A percentile compares a stretch with the other conserved stretches of the same genome.
Conservation (phyloP, 2,329 filamentous ascomycete species). For the Apiospora pterosperma region DNA sequence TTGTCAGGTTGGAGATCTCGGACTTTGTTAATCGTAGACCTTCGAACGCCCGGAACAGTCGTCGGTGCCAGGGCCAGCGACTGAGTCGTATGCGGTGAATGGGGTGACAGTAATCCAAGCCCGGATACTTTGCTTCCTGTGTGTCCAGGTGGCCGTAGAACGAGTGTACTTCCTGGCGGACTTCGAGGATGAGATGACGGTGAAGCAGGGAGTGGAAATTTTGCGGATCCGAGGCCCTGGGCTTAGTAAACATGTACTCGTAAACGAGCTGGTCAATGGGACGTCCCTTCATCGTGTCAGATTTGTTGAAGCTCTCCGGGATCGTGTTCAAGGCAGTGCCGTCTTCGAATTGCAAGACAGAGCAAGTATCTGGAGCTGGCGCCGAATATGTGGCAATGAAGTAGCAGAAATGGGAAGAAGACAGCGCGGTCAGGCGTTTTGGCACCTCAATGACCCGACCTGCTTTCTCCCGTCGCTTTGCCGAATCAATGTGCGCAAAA, state of each 20-base stretch:
- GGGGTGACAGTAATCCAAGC: constrained; percentile 71
- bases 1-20: constrained; percentile 70
- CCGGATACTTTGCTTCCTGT: constrained; percentile 77
- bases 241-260: constrained; percentile 68
- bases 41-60: constrained; percentile 75
- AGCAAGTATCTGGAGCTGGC: not conserved
- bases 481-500: not conserved
- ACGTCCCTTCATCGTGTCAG: constrained; percentile 64
- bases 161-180: constrained; percentile 72
- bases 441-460: not conserved
- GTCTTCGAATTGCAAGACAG: not conserved
- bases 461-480: not conserved
- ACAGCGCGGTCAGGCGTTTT: not conserved
- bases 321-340: not conserved
- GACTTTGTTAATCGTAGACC: constrained; percentile 61
- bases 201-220: constrained; percentile 69
- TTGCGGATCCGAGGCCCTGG: constrained; percentile 63
- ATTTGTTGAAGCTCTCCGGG: not conserved
- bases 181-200: constrained; percentile 70
- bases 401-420: not conserved
- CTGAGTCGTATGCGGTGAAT: constrained; percentile 76
- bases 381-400: not conserved
- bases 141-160: constrained; percentile 80
- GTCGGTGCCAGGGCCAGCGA: constrained; percentile 72
- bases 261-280: constrained; percentile 71